Conservation (phyloP, 352 stramenopile species). For the Phytopythium boreale region DNA sequence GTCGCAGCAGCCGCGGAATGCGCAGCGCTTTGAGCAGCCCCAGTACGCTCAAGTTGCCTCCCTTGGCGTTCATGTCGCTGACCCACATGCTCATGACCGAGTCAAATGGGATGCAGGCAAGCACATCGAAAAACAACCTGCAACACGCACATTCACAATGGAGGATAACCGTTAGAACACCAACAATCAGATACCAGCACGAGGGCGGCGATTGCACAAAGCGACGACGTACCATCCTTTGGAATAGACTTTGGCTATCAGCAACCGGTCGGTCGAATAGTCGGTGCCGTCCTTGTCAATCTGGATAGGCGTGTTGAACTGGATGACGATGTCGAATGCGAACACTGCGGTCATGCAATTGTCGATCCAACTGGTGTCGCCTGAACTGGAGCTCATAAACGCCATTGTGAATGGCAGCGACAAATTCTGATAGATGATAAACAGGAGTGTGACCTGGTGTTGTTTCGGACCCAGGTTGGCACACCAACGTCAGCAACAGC, state of each 20-base stretch:
- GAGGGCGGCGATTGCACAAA: neutral
- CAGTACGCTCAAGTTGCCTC: slow-evolving; percentile 54
- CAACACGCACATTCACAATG: slow-evolving; percentile 1
- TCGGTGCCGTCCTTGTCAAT: slow-evolving; percentile 34
- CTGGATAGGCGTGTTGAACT: slow-evolving; percentile 70
- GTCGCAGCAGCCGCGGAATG: slow-evolving; percentile 58
- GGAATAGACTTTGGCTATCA: slow-evolving; percentile 54
- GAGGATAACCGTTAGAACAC: neutral
- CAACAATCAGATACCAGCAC: neutral
- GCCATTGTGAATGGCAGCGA: slow-evolving; percentile 62
- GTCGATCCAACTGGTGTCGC: slow-evolving; percentile 43
- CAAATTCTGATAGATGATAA: slow-evolving; percentile 83
- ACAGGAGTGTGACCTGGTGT: slow-evolving; percentile 47
- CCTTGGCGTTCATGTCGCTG: slow-evolving; percentile 34
- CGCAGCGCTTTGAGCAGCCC: slow-evolving; percentile 69
- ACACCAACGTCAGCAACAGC: neutral
- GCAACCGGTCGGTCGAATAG: slow-evolving; percentile 59
- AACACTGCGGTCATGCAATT: slow-evolving; percentile 69
- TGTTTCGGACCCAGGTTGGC: neutral
- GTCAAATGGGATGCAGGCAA: slow-evolving; percentile 78
- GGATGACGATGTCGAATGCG: slow-evolving; percentile 61
- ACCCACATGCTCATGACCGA: slow-evolving; percentile 44
- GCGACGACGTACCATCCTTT: slow-evolving; percentile 46
- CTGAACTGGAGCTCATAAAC: slow-evolving; percentile 39
- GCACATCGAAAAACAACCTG: slow-evolving; percentile 75